phyloP scores from a whole-genome alignment of 2,329 filamentous ascomycete genomes.

The Myriosclerotinia duriaeana region DNA sequence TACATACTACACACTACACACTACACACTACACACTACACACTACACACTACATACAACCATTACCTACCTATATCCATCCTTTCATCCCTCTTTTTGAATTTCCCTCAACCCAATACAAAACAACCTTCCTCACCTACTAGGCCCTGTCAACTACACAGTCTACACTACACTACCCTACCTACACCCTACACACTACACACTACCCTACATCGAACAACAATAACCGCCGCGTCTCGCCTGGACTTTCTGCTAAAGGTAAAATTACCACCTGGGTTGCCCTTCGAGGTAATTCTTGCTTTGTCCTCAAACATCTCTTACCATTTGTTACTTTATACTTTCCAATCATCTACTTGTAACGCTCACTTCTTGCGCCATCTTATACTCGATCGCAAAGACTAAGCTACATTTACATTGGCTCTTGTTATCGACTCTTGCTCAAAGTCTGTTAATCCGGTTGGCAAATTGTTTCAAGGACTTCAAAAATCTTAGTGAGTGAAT shows the following conservation, averaged over 20 bases:
- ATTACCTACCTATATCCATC: no score
- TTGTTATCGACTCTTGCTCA: constrained; percentile 8
- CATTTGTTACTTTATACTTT: constrained; percentile 15
- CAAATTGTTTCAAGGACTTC: not conserved
- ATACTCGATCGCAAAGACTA: constrained; percentile 15
- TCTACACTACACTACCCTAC: no score
- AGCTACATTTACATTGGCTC: constrained; percentile 10
- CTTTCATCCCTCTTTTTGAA: no score
- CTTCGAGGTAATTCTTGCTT: constrained; percentile 20
- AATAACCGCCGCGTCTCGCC: constrained; percentile 23
- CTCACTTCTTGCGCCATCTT: constrained; percentile 4
- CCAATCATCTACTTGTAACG: constrained; percentile 18
- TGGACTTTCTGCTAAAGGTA: constrained; percentile 20
- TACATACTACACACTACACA: no score
- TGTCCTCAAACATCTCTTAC: constrained; percentile 19
- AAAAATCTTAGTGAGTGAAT: constrained; percentile 21
- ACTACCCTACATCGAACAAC: not conserved
- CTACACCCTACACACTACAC: no score
- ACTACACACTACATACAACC: not conserved
- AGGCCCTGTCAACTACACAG: no score
- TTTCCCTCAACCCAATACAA: no score
- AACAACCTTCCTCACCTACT: no score
- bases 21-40: no score
- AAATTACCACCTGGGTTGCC: constrained; percentile 12
- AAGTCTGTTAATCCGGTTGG: constrained; percentile 1